Evolutionary conservation across 352 stramenopile species (phyloP).

Genomic region (Phytopythium mirpurense): DNA sequence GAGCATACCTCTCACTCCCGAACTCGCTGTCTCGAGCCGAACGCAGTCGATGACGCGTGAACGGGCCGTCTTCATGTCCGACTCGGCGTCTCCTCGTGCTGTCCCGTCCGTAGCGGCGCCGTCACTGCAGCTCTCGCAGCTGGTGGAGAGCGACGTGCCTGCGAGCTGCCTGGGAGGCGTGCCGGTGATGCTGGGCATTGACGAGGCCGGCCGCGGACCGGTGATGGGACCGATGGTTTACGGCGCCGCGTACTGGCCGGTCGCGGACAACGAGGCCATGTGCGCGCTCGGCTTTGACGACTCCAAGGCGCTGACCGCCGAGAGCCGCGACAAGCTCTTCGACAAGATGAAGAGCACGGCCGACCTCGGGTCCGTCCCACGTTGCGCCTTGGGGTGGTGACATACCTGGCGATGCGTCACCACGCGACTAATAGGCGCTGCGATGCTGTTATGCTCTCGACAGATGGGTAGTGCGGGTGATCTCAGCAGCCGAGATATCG

Average conservation of each 20-base stretch:
- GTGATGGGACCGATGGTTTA: slow-evolving; percentile 96
- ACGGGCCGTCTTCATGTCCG: neutral
- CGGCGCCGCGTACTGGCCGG: slow-evolving; percentile 88
- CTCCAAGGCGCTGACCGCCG: slow-evolving; percentile 90
- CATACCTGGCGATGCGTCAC: neutral
- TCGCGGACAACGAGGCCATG: slow-evolving; percentile 69
- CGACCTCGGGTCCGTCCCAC: slow-evolving; percentile 44
- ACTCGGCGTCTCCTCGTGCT: neutral
- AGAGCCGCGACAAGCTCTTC: slow-evolving; percentile 86
- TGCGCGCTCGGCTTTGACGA: slow-evolving; percentile 90
- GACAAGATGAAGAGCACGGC: slow-evolving; percentile 77
- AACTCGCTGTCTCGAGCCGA: no score
- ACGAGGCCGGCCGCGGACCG: slow-evolving; percentile 92
- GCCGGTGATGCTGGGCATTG: slow-evolving; percentile 91
- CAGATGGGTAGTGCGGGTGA: slow-evolving; percentile 88
- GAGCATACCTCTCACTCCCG: no score
- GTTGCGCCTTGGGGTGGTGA: neutral
- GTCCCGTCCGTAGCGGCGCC: neutral
- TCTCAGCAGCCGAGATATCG: slow-evolving; percentile 92
- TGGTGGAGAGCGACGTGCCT: slow-evolving; percentile 63
- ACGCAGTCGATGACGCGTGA: no score
- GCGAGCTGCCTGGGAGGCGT: slow-evolving; percentile 48
- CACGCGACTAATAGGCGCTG: no score
- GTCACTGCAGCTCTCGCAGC: slow-evolving; percentile 37
- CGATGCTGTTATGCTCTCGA: neutral